Conservation (phyloP, 192 early-diverging fungal genomes). For the Cladochytrium replicatum region DNA sequence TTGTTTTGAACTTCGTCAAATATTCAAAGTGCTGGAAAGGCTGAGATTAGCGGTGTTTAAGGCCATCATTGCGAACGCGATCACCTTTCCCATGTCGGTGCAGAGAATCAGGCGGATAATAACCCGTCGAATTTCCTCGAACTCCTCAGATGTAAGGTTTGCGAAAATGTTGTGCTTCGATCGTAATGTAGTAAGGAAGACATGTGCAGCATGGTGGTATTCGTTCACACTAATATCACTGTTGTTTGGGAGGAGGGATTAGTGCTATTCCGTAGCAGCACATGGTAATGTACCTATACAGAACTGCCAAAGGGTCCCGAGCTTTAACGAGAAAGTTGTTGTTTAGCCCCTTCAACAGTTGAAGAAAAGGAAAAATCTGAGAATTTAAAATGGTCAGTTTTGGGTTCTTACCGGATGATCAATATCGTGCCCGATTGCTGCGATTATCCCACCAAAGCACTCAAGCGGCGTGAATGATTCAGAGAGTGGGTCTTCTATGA, state of each 20-base stretch:
- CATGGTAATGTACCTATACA: constrained; percentile 30
- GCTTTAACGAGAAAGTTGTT: constrained; percentile 43
- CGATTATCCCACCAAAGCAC: constrained; percentile 24
- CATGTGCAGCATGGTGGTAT: constrained; percentile 39
- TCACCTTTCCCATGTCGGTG: constrained; percentile 46
- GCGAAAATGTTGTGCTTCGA: constrained; percentile 35
- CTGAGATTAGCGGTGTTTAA: no score
- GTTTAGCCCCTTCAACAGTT: constrained; percentile 23
- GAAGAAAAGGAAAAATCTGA: constrained; percentile 7
- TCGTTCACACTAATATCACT: constrained; percentile 37
- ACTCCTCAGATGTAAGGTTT: constrained; percentile 28
- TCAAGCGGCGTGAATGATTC: constrained; percentile 26
- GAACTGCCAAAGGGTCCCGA: constrained; percentile 29
- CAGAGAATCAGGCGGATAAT: constrained; percentile 31
- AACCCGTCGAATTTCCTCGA: constrained; percentile 32
- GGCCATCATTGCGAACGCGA: no score
- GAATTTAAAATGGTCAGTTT: no score
- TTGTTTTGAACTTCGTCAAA: constrained; percentile 50
- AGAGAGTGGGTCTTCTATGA: constrained; percentile 20
- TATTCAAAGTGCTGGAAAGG: constrained; percentile 52
- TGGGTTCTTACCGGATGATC: constrained; percentile 47
- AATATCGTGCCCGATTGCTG: constrained; percentile 42
- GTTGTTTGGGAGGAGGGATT: background rate
- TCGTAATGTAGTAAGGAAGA: constrained; percentile 32
- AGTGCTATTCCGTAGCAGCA: constrained; percentile 37